Base-by-base conservation (phyloP, 2,329 filamentous ascomycete genomes). In the Hypoxylon sp. region DNA sequence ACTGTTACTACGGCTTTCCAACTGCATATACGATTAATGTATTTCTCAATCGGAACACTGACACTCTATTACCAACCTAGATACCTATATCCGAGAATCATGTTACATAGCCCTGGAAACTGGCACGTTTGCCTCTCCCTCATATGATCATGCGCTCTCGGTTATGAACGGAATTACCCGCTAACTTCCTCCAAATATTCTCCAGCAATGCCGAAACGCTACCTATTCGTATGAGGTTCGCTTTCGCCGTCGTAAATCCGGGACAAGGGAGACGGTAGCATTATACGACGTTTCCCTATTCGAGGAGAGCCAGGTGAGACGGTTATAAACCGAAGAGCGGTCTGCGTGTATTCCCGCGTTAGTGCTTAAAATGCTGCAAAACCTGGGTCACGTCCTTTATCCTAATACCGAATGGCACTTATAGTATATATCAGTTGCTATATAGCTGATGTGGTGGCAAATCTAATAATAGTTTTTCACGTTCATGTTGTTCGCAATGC, bases 1-100 rank as follows among this genome's bases (percentile, higher is more conserved):
- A 26, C 26, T 45, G 48, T 51, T 48, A 61, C 42, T 24, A 18
- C 30, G 38, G 24, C 11, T 50, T 20, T 36, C 48, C 40, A 62
- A 18, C 45, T 49, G 2, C 18, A 32, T 36, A 33, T 16, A 32
- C 36, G 48, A 53, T 44, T 26, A 51, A 54, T 46, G 22, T 24
- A 44, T 5, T 48, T n/a, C 42, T 44, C 24, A 32, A 16, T 53
- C 22, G 26, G 30, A 30, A 36, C 40, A 53, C n/a, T 28, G 16
- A 30, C 24, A 6, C 30, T 28, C 2, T 28, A 24, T n/a, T n/a
- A n/a, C n/a, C n/a, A n/a, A n/a, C n/a, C 14, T 11, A 52, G n/a
- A n/a, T 18, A 5, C 44, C 2, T 46, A 26, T 46, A 26, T 20
- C 16, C 14, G 2, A 28, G n/a, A 8, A 16, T 9, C 12, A 6